Evolutionary conservation across 805 yeast species (phyloP), one percentile per base, ranked within the genome.

Genomic region (Metschnikowia kofuensis): DNA sequence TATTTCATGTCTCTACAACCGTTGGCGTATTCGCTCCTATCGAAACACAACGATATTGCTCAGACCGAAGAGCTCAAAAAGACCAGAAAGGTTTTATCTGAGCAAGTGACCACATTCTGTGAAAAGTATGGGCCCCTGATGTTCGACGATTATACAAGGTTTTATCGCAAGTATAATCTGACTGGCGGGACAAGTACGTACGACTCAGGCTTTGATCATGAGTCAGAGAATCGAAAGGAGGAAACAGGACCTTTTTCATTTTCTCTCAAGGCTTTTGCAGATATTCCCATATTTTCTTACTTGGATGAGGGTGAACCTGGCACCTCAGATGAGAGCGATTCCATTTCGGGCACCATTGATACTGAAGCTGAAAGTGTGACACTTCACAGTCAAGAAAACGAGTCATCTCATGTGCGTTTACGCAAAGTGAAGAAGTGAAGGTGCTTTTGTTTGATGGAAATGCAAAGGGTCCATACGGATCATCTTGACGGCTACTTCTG

Each of bases 1-100:
- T 67, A 67, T 46, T 71, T 70, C 59, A 70, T 70, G 46, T 67
- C 75, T 6, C 61, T 72, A 47, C 59, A 57, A 41, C 77, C 77
- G 7, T 59, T 72, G 30, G 61, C 70, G 32, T 60, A 67, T 44
- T 63, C 74, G 27, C 51, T 70, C 30, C 37, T 70, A 8, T 65
- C 65, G 58, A 61, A 58, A 34, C 63, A 63, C 45, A 55, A 51
- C 9, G 67, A 67, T 40, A 46, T 58, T 34, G 49, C 59, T n/a
- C 75, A 70, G 50, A 62, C 72, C 30, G 65, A 61, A 34, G 57
- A 60, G 28, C 61, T 72, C 53, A 65, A 69, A 49, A 40, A 56
- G 35, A 61, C 57, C 29, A 53, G 77, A 27, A 41, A 48, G 11
- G 56, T 54, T 30, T 62, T 72, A 45, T 55, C 69, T 6, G 48